Conservation (phyloP, 805 yeast species). For the Kuraishia borneana region DNA sequence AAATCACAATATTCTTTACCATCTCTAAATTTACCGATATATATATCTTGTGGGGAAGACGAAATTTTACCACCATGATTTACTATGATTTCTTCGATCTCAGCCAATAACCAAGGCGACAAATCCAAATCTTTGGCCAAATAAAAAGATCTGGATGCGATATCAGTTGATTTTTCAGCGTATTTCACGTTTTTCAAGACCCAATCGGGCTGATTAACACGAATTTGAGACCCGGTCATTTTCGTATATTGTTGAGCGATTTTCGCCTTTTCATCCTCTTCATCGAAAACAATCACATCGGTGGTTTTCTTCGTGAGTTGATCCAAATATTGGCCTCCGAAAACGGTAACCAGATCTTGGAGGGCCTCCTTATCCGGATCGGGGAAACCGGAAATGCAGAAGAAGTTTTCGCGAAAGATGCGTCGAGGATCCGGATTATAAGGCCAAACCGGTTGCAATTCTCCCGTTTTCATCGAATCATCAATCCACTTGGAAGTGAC, state of each 20-base stretch:
- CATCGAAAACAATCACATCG: slow-evolving; percentile 55
- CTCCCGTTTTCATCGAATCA: slow-evolving; percentile 29
- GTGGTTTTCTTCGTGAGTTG: slow-evolving; percentile 61
- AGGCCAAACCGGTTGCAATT: slow-evolving; percentile 38
- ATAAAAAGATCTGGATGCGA: too few relatives aligned
- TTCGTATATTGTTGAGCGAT: slow-evolving; percentile 35
- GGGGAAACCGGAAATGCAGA: slow-evolving; percentile 49
- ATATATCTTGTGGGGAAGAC: slow-evolving; percentile 41
- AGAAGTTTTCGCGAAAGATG: slow-evolving; percentile 48
- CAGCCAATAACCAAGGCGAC: too few relatives aligned
- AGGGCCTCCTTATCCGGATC: slow-evolving; percentile 56
- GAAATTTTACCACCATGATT: slow-evolving; percentile 20
- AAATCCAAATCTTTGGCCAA: too few relatives aligned
- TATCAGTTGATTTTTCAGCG: too few relatives aligned
- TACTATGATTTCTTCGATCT: too few relatives aligned
- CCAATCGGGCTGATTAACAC: too few relatives aligned
- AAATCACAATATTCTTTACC: slow-evolving; percentile 41
- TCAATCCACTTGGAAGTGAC: slow-evolving; percentile 52
- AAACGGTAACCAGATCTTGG: slow-evolving; percentile 52
- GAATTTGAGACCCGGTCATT: too few relatives aligned
- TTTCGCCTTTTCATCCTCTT: slow-evolving; percentile 44
- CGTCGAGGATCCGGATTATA: slow-evolving; percentile 66
- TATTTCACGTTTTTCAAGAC: too few relatives aligned
- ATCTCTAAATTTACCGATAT: slow-evolving; percentile 49
- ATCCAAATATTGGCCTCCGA: slow-evolving; percentile 70